Base-by-base conservation (phyloP, 257 asterid genomes). In the Leptodermis oblonga region DNA sequence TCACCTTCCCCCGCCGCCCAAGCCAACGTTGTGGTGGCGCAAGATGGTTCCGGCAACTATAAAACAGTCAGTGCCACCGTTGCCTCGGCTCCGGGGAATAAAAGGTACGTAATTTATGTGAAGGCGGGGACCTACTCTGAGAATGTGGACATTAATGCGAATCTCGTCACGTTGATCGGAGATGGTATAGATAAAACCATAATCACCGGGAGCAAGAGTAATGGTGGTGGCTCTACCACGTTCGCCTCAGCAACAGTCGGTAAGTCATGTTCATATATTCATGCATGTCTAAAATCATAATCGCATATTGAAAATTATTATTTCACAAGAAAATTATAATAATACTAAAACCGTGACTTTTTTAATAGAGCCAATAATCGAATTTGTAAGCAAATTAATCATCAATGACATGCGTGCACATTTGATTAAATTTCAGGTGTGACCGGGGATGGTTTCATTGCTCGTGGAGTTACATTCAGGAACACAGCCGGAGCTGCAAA, bases 201-300 rank as follows among this genome's bases (percentile, higher is more conserved):
- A 22, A 92, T 92, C 74, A 90, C 96, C 31, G 97, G 98, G 28
- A 88, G 97, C 65, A 80, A 75, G 46, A 90, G 97, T 63, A 89
- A 85, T 67, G 93, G 70, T 43, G 90, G 95, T 8, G 93, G 93
- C 73, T 67, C 83, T 81, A 86, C 97, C 82, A 88, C 98, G 59
- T 92, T 85, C 68, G 69, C 53, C 11, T 86, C 97, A 2, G 98
- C 98, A 74, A 90, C 98, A 1, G 89, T 92, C 67, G 93, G 97
- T 90, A 73, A 82, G n/a, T n/a, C n/a, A n/a, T n/a, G n/a, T n/a
- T n/a, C n/a, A n/a, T n/a, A n/a, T n/a, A n/a, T n/a, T n/a, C n/a
- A n/a, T n/a, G n/a, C 39, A 34, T 34, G 39, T 6, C 3, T 34
- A 34, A 34, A 34, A 34, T 34, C 39, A 34, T 34, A 34, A 34